phyloP scores from a whole-genome alignment of 345 rosid genomes.

The Eucalyptus sp. region DNA sequence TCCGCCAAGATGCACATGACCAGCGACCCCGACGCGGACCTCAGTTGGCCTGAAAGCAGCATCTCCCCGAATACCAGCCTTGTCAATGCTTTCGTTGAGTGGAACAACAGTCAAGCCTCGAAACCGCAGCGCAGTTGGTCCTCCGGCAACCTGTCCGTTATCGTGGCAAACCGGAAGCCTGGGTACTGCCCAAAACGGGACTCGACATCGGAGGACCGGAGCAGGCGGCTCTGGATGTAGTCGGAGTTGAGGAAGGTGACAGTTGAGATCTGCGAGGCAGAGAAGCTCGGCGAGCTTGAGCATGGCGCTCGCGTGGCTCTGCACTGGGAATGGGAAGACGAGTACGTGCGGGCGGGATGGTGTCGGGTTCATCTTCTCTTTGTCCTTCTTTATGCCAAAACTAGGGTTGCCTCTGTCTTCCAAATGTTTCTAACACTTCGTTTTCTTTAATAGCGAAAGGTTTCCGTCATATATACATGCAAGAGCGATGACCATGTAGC shows the following conservation, averaged over 20 bases:
- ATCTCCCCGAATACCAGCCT: slow-evolving; percentile 3
- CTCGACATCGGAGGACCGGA: slow-evolving; percentile 2
- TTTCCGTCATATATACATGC: not conserved
- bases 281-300: slow-evolving; percentile 55
- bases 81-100: not conserved
- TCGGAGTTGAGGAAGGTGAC: slow-evolving; percentile 49
- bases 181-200: slow-evolving; percentile 20
- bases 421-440: not conserved
- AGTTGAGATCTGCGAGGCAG: slow-evolving; percentile 17
- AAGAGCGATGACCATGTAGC: not conserved
- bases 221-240: slow-evolving; percentile 10
- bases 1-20: slow-evolving; percentile 25
- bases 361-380: not conserved
- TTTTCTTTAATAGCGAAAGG: not conserved
- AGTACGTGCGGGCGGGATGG: slow-evolving; percentile 21
- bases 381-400: not conserved
- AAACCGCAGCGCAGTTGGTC: slow-evolving; percentile 7
- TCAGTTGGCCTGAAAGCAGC: not conserved
- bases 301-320: slow-evolving; percentile 64
- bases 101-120: not conserved
- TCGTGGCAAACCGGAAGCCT: slow-evolving; percentile 14
- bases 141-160: slow-evolving; percentile 17
- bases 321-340: slow-evolving; percentile 44
- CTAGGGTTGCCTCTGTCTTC: not conserved
- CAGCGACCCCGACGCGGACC: not conserved